Percentiles rank a stretch among this genome's conserved stretches.
Conservation (phyloP, 768 basidiomycete species). For the Kwoniella sp. region DNA sequence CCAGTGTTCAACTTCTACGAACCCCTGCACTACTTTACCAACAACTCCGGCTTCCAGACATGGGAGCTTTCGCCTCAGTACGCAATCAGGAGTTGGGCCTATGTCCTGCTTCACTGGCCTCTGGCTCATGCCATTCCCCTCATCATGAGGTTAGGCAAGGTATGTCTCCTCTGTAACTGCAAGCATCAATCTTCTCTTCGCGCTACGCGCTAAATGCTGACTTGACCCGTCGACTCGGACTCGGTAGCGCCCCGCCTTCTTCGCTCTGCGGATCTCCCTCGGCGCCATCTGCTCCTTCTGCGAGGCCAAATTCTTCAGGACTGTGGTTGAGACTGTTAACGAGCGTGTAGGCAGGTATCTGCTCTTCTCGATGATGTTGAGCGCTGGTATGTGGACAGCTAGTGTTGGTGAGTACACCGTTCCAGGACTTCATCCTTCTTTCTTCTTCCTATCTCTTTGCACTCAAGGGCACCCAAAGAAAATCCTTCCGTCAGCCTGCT, state of each 20-base stretch:
- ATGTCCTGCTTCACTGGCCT: conserved; percentile 76
- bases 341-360: conserved; percentile 90
- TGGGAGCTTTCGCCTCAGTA: conserved; percentile 93
- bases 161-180: conserved; percentile 51
- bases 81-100: conserved; percentile 93
- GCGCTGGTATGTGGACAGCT: conserved; percentile 94
- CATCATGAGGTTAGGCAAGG: conserved; percentile 66
- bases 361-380: conserved; percentile 79
- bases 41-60: conserved; percentile 90
- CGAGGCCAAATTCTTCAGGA: conserved; percentile 80
- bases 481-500: too few species aligned
- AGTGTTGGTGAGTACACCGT: conserved; percentile 68
- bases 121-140: conserved; percentile 61
- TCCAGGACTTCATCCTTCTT: too few species aligned
- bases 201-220: neutral
- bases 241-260: conserved; percentile 85
- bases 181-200: neutral
- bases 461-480: too few species aligned
- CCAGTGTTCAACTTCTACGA: conserved; percentile 97
- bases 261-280: conserved; percentile 78
- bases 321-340: conserved; percentile 78
- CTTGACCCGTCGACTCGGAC: too few species aligned
- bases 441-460: too few species aligned
- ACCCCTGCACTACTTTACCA: conserved; percentile 85
- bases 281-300: conserved; percentile 71